phyloP scores from a whole-genome alignment of 768 basidiomycete species.

The Pisolithus orientalis region DNA sequence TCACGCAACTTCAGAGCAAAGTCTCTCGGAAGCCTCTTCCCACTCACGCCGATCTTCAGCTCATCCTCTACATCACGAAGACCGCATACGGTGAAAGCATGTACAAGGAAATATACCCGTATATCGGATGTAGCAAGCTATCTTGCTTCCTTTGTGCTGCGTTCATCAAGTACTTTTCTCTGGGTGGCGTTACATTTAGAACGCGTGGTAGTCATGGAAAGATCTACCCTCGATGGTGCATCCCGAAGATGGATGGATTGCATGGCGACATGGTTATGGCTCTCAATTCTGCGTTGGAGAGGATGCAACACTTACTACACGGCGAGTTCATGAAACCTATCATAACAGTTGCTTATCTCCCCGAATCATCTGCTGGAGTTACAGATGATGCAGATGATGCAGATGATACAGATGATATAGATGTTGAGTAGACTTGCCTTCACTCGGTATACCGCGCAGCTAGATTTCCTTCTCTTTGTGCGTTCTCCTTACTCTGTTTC shows the following conservation, averaged over 20 bases:
- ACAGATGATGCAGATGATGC: background rate
- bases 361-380: slow-evolving; percentile 1
- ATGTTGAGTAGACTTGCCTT: too few species aligned
- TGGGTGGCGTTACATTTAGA: background rate
- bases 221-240: background rate
- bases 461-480: too few species aligned
- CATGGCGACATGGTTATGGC: background rate
- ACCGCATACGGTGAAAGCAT: background rate
- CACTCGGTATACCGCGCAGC: too few species aligned
- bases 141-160: background rate
- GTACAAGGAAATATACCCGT: background rate
- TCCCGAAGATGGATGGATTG: background rate
- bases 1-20: background rate
- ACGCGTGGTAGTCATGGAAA: background rate
- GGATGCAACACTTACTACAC: background rate
- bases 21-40: background rate
- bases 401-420: too few species aligned
- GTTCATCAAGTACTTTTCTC: background rate
- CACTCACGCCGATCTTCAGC: background rate
- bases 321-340: background rate
- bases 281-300: background rate
- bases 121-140: slow-evolving; percentile 2
- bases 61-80: background rate
- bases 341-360: background rate
- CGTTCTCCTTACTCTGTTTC: too few species aligned